A percentile compares a stretch with the other conserved stretches of the same genome.
These are phyloP conservation scores for Aspergillus mulundensis DNA, from an alignment of 495 filamentous ascomycete genomes.

Conservation along the genomic window DNA sequence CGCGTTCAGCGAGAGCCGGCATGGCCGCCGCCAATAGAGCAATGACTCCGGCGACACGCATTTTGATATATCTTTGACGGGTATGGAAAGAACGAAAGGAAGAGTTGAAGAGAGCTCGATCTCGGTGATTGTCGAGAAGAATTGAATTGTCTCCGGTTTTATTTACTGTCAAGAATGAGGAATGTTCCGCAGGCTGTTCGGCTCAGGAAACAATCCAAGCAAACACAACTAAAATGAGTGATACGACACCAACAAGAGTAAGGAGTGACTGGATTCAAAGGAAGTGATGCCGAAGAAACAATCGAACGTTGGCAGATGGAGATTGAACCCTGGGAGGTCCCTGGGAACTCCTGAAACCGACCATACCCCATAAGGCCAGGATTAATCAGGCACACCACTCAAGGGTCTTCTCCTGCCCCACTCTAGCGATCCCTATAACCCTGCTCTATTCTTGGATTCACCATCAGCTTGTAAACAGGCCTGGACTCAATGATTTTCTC, in stretches of 20 bases:
- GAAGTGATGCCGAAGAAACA: background rate
- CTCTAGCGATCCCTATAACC: constrained; percentile 11
- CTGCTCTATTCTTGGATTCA: constrained; percentile 17
- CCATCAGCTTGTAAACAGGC: background rate
- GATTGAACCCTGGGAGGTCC: background rate
- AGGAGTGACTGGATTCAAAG: constrained; percentile 10
- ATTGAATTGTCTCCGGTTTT: background rate
- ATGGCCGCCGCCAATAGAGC: constrained; percentile 37
- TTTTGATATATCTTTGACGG: constrained; percentile 25
- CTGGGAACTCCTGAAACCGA: constrained; percentile 7
- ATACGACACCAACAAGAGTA: background rate
- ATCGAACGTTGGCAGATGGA: background rate
- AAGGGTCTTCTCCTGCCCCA: constrained; percentile 3
- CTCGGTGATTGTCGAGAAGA: background rate
- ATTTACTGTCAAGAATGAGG: constrained; percentile 1
- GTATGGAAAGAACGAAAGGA: background rate
- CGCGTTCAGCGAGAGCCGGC: constrained; percentile 40
- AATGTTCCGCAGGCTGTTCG: background rate
- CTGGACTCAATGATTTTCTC: constrained; percentile 3
- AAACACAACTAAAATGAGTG: background rate
- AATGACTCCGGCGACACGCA: constrained; percentile 42
- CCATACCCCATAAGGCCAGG: background rate
- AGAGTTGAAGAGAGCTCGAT: background rate
- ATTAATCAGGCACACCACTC: constrained; percentile 7
- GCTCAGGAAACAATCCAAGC: background rate